phyloP scores from a whole-genome alignment of 140 eudicot genomes.

The Flaveria floridana region DNA sequence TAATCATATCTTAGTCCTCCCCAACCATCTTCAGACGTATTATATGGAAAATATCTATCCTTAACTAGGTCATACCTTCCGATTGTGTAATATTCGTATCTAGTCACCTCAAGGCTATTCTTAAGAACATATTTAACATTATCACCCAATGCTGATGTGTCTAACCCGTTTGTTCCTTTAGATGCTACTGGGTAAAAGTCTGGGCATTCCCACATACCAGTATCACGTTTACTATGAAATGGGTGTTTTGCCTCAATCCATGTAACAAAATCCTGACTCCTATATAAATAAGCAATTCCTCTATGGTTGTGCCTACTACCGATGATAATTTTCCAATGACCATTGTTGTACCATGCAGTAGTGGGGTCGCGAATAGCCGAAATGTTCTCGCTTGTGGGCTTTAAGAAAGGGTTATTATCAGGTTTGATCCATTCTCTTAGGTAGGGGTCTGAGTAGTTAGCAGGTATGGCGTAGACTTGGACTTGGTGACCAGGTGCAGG shows the following conservation, averaged over 20 bases:
- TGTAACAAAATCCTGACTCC: constrained; percentile 49
- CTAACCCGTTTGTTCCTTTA: constrained; percentile 35
- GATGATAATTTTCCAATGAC: constrained; percentile 49
- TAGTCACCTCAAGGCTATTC: constrained; percentile 47
- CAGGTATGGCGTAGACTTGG: constrained; percentile 65
- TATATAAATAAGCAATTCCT: constrained; percentile 53
- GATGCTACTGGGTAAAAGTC: constrained; percentile 61
- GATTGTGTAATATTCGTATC: constrained; percentile 50
- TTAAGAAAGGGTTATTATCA: constrained; percentile 52
- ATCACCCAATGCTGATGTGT: constrained; percentile 38
- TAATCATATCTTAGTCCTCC: constrained; percentile 54
- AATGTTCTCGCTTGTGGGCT: constrained; percentile 33
- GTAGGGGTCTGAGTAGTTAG: constrained; percentile 58
- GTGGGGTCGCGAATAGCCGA: constrained; percentile 65
- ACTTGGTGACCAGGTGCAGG: constrained; percentile 47
- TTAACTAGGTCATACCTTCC: constrained; percentile 41
- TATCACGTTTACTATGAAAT: constrained; percentile 38
- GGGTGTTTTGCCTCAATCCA: constrained; percentile 55
- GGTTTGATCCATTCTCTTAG: constrained; percentile 56
- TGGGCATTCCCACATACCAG: constrained; percentile 72
- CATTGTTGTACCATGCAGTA: constrained; percentile 60
- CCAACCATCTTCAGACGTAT: constrained; percentile 46
- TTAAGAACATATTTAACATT: constrained; percentile 51
- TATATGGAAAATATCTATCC: constrained; percentile 52
- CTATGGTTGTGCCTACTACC: constrained; percentile 41